phyloP scores from a whole-genome alignment of 768 basidiomycete species.

The Boletus rufocinnamomeus region DNA sequence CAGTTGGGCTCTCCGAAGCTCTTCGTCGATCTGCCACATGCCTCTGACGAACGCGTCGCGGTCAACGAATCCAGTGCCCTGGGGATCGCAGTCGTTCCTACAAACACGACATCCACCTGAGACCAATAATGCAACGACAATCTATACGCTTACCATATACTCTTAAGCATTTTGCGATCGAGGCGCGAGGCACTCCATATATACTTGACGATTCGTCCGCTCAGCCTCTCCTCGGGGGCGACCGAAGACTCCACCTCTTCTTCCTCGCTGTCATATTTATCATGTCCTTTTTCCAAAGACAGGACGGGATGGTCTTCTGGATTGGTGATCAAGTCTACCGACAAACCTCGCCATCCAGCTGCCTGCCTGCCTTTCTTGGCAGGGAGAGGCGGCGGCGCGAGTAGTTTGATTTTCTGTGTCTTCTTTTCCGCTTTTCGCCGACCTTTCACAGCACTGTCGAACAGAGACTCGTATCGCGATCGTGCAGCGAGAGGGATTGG shows the following conservation, averaged over 20 bases:
- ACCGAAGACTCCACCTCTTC: slow-evolving; percentile 31
- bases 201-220: slow-evolving; percentile 54
- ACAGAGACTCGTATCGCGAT: slow-evolving; percentile 67
- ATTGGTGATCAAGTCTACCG: slow-evolving; percentile 63
- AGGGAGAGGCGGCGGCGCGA: slow-evolving; percentile 39
- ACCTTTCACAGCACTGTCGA: slow-evolving; percentile 58
- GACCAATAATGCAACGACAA: neutral
- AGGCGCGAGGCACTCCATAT: slow-evolving; percentile 68
- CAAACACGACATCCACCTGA: slow-evolving; percentile 4
- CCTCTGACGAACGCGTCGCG: slow-evolving; percentile 69
- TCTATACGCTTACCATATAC: slow-evolving; percentile 60
- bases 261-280: slow-evolving; percentile 28
- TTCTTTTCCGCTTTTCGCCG: slow-evolving; percentile 42
- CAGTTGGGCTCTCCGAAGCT: slow-evolving; percentile 62
- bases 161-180: slow-evolving; percentile 50
- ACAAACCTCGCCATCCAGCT: slow-evolving; percentile 73
- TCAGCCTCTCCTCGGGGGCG: slow-evolving; percentile 49
- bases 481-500: slow-evolving; percentile 68
- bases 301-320: slow-evolving; percentile 36
- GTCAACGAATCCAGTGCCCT: slow-evolving; percentile 56
- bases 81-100: slow-evolving; percentile 73
- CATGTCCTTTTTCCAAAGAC: slow-evolving; percentile 16
- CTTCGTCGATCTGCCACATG: slow-evolving; percentile 88
- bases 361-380: slow-evolving; percentile 53
- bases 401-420: slow-evolving; percentile 27